Percentiles rank a stretch among this genome's conserved stretches.
phyloP scores from a whole-genome alignment of 805 yeast species.

The Yamadazyma phyllophila region DNA sequence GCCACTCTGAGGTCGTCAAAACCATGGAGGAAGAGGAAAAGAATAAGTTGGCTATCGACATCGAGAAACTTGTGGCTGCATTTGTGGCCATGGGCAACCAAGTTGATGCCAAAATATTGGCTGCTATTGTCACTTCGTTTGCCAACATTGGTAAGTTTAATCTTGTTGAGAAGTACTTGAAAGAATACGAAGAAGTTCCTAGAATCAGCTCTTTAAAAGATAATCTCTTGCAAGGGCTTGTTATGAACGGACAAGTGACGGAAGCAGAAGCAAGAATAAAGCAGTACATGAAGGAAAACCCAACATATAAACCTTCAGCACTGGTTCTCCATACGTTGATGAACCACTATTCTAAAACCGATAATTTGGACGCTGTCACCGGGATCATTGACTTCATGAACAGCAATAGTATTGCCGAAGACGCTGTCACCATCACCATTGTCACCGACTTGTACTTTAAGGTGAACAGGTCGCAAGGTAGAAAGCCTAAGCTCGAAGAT shows the following conservation, averaged over 20 bases:
- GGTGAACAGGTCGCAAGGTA: conserved; percentile 41
- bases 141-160: conserved; percentile 38
- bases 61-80: conserved; percentile 31
- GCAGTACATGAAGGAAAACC: conserved; percentile 27
- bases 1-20: conserved; percentile 27
- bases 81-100: conserved; percentile 23
- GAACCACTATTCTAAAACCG: conserved; percentile 35
- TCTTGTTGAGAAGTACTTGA: conserved; percentile 42
- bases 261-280: conserved; percentile 46
- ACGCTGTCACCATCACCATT: conserved; percentile 61
- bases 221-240: conserved; percentile 45
- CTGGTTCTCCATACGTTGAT: conserved; percentile 54
- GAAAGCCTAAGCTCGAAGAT: conserved; percentile 37
- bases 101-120: conserved; percentile 50
- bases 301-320: conserved; percentile 42
- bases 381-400: conserved; percentile 46
- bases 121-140: conserved; percentile 48
- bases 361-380: conserved; percentile 48
- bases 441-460: conserved; percentile 55
- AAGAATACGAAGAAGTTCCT: conserved; percentile 26
- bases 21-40: conserved; percentile 27
- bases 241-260: conserved; percentile 34
- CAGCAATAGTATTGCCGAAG: conserved; percentile 45
- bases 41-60: conserved; percentile 19
- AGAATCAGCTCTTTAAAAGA: conserved; percentile 42